Base-by-base conservation (phyloP, 805 yeast genomes). In the Kodamaea laetipori region DNA sequence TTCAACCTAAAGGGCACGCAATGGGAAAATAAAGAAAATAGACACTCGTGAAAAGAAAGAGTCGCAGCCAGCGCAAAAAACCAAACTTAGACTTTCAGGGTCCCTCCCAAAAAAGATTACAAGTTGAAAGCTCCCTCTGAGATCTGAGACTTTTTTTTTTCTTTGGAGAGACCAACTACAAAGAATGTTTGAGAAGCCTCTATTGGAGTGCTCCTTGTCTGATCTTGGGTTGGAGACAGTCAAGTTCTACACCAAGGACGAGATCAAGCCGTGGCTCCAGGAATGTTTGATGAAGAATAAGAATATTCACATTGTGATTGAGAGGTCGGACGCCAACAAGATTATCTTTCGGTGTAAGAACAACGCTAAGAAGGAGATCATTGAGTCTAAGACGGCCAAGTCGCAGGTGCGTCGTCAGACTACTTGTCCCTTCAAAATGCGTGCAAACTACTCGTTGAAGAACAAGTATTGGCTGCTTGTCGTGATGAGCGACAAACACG, bases 191-290 rank as follows among this genome's bases (percentile, higher is more conserved):
- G 40, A 28, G 27, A 41, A 41, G 25, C 44, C 44, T 10, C 35
- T 41, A 7, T 17, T 42, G 13, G 34, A 42, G 32, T 42, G 45
- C 17, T 38, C 49, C n/a, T 27, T 49, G 16, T 39, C 39, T 7
- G 63, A 55, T 33, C 49, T 61, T 15, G 48, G 41, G 11, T 40
- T 63, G 2, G 66, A 60, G 39, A 32, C 32, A 9, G 53, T 55
- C 39, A 42, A 50, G 19, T 63, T 64, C 45, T 39, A 47, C 26
- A 72, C 69, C 44, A 77, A 70, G 50, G 61, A 71, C 23, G 75
- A 71, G 17, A 79, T 81, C 49, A 81, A 81, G 56, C 85, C 86
- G 4, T 81, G 86, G 85, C 59, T 81, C 40, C 79, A 71, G 50
- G 45, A 53, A 7, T 61, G 68, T 38, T 70, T 78, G 43, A 64